Conservation (phyloP, 1,139 yeast species). For the Wickerhamomyces sp. region DNA sequence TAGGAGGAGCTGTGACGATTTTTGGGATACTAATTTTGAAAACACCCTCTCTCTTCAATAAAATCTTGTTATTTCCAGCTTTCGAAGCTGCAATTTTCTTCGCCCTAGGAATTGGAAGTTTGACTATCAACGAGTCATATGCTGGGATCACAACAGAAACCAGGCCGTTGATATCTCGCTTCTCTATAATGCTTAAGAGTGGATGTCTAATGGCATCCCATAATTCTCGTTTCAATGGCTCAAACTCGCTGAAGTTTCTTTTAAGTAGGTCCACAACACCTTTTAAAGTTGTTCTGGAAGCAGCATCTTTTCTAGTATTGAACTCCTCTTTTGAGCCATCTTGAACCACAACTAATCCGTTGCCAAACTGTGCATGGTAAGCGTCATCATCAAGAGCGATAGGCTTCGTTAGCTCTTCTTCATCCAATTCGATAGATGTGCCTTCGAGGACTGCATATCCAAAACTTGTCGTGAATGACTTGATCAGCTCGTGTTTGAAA, state of each 20-base stretch:
- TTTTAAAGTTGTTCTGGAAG: constrained; percentile 32
- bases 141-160: constrained; percentile 64
- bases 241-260: constrained; percentile 60
- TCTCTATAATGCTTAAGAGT: constrained; percentile 51
- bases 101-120: constrained; percentile 62
- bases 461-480: constrained; percentile 45
- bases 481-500: constrained; percentile 48
- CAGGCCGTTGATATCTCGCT: constrained; percentile 60
- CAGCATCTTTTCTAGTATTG: constrained; percentile 45
- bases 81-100: constrained; percentile 59
- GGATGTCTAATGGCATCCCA: constrained; percentile 74
- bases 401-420: constrained; percentile 48
- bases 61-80: constrained; percentile 25
- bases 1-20: constrained; percentile 11
- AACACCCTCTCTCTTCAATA: constrained; percentile 31
- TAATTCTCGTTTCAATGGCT: constrained; percentile 51
- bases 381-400: constrained; percentile 17
- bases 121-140: constrained; percentile 56
- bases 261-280: constrained; percentile 62
- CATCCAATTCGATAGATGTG: constrained; percentile 48
- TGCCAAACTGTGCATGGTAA: constrained; percentile 23
- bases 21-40: constrained; percentile 30
- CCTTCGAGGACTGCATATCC: constrained; percentile 72
- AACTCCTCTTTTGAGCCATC: constrained; percentile 40
- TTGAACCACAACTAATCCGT: constrained; percentile 44